These are phyloP conservation scores for Piper betle DNA, from an alignment of 164 flowering plant genomes.

Conservation along the genomic window DNA sequence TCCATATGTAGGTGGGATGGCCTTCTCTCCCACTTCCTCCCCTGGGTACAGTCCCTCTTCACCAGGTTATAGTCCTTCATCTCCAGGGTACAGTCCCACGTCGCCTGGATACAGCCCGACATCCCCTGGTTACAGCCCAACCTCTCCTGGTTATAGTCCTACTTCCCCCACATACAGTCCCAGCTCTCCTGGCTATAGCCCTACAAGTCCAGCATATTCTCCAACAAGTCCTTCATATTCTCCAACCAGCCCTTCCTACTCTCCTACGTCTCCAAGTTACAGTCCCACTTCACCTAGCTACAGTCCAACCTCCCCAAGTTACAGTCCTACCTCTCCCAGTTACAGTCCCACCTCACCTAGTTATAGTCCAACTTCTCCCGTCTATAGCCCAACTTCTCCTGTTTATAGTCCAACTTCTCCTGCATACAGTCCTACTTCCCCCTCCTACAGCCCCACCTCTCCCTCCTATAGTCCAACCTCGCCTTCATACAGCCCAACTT, in stretches of 20 bases:
- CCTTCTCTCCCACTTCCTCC: slow-evolving; percentile 82
- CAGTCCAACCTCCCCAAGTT: slow-evolving; percentile 76
- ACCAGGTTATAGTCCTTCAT: slow-evolving; percentile 85
- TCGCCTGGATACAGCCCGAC: slow-evolving; percentile 96
- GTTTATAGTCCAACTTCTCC: slow-evolving; percentile 89
- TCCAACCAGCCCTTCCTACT: slow-evolving; percentile 64
- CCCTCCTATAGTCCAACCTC: slow-evolving; percentile 94
- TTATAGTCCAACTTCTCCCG: slow-evolving; percentile 85
- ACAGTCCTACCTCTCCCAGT: slow-evolving; percentile 81
- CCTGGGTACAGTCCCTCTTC: slow-evolving; percentile 90
- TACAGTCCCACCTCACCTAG: slow-evolving; percentile 84
- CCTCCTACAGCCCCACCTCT: slow-evolving; percentile 85
- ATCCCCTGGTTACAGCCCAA: slow-evolving; percentile 84
- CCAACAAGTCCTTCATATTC: slow-evolving; percentile 85
- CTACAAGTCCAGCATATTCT: slow-evolving; percentile 79
- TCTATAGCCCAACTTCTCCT: slow-evolving; percentile 86
- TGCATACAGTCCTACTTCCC: slow-evolving; percentile 87
- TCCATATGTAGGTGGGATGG: slow-evolving; percentile 88
- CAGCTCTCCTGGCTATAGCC: slow-evolving; percentile 84
- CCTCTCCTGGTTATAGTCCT: slow-evolving; percentile 87
- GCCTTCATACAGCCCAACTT: slow-evolving; percentile 87
- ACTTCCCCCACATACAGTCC: too few relatives aligned
- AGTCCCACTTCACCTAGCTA: slow-evolving; percentile 79
- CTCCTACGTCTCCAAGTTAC: slow-evolving; percentile 74
- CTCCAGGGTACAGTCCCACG: slow-evolving; percentile 90